These are phyloP conservation scores for Speleostelium caveatum DNA, from an alignment of 78 protist genomes.

Conservation along the genomic window DNA sequence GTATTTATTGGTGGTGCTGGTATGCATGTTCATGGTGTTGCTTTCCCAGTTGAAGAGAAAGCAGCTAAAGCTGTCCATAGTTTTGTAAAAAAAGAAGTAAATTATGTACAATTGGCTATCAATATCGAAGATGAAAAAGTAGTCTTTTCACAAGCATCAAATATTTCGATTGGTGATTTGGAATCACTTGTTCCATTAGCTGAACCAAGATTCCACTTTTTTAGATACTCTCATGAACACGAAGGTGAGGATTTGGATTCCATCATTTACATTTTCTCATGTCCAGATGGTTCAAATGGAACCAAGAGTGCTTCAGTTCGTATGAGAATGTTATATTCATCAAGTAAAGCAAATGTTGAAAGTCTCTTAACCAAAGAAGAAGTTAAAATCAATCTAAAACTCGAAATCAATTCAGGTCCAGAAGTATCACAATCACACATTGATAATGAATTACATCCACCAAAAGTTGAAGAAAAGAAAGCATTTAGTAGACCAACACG, in stretches of 20 bases:
- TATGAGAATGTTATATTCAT: conserved; percentile 78
- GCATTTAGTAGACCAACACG: conserved; percentile 76
- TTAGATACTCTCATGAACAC: conserved; percentile 68
- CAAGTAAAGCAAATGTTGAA: conserved; percentile 78
- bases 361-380: conserved; percentile 15
- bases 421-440: conserved; percentile 43
- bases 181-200: conserved; percentile 9
- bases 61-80: conserved; percentile 50
- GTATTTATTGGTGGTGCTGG: conserved; percentile 61
- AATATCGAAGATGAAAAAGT: conserved; percentile 68
- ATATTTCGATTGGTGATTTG: conserved; percentile 11
- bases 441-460: conserved; percentile 73
- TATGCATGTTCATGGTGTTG: conserved; percentile 82
- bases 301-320: conserved; percentile 79
- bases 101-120: conserved; percentile 50
- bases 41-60: conserved; percentile 78
- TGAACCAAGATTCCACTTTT: conserved; percentile 85
- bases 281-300: conserved; percentile 85
- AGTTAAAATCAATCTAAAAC: conserved; percentile 65
- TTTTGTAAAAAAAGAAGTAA: conserved; percentile 19
- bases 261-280: conserved; percentile 73
- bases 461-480: conserved; percentile 62
- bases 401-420: conserved; percentile 57
- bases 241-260: conserved; percentile 66
- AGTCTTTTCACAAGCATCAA: neutral